Evolutionary conservation across 768 basidiomycete genomes (phyloP).

Genomic region (Pleurotus sapidus): DNA sequence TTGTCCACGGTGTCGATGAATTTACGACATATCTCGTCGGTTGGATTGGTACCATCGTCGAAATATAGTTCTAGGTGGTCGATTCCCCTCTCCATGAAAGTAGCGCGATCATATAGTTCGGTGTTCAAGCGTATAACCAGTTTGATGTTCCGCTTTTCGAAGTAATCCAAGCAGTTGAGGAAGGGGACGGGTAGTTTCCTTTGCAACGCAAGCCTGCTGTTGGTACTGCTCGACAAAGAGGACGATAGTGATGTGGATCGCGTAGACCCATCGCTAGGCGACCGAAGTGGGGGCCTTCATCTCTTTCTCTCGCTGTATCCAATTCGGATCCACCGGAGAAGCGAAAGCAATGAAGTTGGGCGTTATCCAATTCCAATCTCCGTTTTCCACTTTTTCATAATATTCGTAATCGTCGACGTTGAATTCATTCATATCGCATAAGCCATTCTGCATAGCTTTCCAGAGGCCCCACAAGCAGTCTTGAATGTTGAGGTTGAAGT

Average conservation of each 20-base stretch:
- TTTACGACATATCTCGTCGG: constrained; percentile 89
- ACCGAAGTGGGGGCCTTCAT: constrained; percentile 36
- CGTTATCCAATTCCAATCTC: constrained; percentile 95
- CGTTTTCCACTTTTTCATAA: constrained; percentile 94
- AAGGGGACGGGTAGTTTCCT: constrained; percentile 79
- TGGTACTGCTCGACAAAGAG: constrained; percentile 28
- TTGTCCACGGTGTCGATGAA: constrained; percentile 87
- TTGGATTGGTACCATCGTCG: constrained; percentile 97
- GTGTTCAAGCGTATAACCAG: constrained; percentile 94
- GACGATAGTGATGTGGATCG: constrained; percentile 15
- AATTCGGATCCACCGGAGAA: constrained; percentile 79
- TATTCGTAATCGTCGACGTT: constrained; percentile 89
- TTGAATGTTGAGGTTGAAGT: constrained; percentile 92
- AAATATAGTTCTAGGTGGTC: constrained; percentile 93
- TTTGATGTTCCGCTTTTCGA: constrained; percentile 82
- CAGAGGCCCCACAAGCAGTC: constrained; percentile 88
- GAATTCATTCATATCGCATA: constrained; percentile 95
- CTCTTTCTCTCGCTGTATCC: constrained; percentile 77
- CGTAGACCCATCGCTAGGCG: constrained; percentile 21
- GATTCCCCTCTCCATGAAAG: constrained; percentile 83
- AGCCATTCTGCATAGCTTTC: constrained; percentile 87
- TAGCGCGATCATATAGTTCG: constrained; percentile 78
- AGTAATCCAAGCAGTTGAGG: constrained; percentile 90
- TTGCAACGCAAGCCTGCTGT: constrained; percentile 54
- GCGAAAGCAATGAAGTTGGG: constrained; percentile 93